Evolutionary conservation across 176 grass and related monocot genomes (phyloP).

Genomic region (Lolium multiflorum): DNA sequence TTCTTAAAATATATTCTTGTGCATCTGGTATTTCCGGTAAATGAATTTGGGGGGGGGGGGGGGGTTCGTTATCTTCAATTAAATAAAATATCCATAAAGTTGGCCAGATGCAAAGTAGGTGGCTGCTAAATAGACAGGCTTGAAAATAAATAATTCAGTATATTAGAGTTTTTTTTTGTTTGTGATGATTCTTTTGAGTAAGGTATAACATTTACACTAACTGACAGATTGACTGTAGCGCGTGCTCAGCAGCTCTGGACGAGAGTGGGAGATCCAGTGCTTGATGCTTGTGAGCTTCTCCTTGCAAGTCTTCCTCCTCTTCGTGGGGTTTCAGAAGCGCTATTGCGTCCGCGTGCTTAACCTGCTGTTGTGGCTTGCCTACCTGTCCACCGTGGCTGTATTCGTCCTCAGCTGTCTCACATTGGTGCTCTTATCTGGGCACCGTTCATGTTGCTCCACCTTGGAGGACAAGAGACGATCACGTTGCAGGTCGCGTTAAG

Average conservation of each 20-base stretch:
- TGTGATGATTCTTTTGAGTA: not conserved
- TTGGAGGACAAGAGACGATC: constrained; percentile 55
- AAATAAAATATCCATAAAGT: too few relatives aligned
- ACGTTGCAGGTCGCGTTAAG: too few relatives aligned
- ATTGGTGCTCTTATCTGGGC: constrained; percentile 50
- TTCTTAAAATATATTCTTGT: not conserved
- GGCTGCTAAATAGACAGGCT: too few relatives aligned
- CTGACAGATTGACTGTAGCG: not conserved
- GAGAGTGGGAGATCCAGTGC: constrained; percentile 41
- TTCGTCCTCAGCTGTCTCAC: constrained; percentile 47
- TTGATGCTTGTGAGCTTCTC: constrained; percentile 42
- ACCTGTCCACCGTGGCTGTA: constrained; percentile 42
- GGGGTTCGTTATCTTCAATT: too few relatives aligned
- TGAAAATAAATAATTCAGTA: too few relatives aligned
- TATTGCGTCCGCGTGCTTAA: not conserved
- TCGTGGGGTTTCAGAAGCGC: constrained; percentile 39
- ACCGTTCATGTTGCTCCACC: constrained; percentile 62
- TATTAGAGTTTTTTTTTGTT: not conserved
- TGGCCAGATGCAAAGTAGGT: too few relatives aligned
- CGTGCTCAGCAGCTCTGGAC: not conserved
- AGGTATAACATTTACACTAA: not conserved
- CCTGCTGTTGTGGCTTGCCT: constrained; percentile 34
- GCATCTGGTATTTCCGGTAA: not conserved
- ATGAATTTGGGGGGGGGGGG: too few relatives aligned
- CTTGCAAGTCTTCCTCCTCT: constrained; percentile 42